Evolutionary conservation across 306 rosid genomes (phyloP), one percentile per base, ranked within the genome.

Genomic region (Luffa aegyptiaca): DNA sequence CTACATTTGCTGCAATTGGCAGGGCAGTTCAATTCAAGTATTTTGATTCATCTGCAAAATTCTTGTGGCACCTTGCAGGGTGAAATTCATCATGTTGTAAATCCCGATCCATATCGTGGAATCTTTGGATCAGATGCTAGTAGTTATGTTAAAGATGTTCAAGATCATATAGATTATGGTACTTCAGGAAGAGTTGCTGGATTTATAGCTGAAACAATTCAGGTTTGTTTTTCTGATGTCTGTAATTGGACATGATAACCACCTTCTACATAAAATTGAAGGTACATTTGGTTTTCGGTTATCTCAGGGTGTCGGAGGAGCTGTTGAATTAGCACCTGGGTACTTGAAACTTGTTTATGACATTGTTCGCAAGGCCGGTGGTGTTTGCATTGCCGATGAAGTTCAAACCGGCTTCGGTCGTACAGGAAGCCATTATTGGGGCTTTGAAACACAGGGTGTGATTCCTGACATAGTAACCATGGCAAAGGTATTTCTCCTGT

Each of bases 381-480:
- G 98, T 81, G 89, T 94, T 87, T 89, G 97, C 87, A 94, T 94
- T 71, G 98, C 98, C 2, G 98, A 92, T 87, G 98, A 94, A 84
- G 98, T 94, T n/a, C 98, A 94, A 84, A 94, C 97, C 45, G 98
- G 96, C 35, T 94, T 94, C 84, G 97, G 98, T 31, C 98, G 94
- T 58, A 94, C 92, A 5, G 98, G 96, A 83, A 90, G 94, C 87
- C 93, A 94, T 76, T 94, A 90, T 46, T 94, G 98, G 98, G 98
- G 97, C 73, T 94, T 94, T 65, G 89, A 92, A 81, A 94, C 96
- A 14, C 98, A 94, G 84, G 96, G 87, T 53, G 96, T 94, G 83
- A 77, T 84, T 85, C 98, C 98, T 79, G 97, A 94, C 79, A 94
- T 94, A 77, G 97, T 92, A 52, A 94, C 98, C 72, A 94, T 94